Percentiles rank a stretch among this genome's conserved stretches.
Conservation (phyloP, 2,329 filamentous ascomycete genomes). For the Cladophialophora chaetospira region DNA sequence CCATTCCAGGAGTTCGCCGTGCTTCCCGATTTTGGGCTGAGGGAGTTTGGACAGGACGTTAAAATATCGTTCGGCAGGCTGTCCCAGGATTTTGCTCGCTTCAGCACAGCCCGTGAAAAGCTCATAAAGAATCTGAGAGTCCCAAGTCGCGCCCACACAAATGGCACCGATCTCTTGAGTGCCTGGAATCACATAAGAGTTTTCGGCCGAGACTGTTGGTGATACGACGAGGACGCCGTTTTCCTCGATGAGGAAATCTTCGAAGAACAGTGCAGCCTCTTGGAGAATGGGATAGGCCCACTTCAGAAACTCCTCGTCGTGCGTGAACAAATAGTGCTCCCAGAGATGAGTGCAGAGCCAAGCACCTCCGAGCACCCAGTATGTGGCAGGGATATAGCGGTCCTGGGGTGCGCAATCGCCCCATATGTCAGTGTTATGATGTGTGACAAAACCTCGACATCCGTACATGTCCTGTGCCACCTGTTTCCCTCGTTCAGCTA, state of each 20-base stretch:
- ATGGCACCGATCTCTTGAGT: constrained; percentile 3
- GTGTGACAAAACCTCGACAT: constrained; percentile 58
- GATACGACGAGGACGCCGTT: constrained; percentile 31
- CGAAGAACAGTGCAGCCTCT: constrained; percentile 38
- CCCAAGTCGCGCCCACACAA: constrained; percentile 47
- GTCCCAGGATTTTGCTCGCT: constrained; percentile 23
- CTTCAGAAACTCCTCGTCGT: constrained; percentile 30
- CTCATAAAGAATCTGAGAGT: constrained; percentile 48
- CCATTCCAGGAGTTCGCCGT: constrained; percentile 40
- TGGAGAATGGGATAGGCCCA: constrained; percentile 34
- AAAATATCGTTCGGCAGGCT: constrained; percentile 18
- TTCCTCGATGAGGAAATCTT: constrained; percentile 36
- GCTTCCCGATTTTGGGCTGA: constrained; percentile 6
- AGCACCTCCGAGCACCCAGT: constrained; percentile 48
- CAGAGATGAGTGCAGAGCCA: constrained; percentile 65
- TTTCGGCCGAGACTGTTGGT: constrained; percentile 38
- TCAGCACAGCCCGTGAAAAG: constrained; percentile 41
- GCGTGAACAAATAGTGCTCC: constrained; percentile 58
- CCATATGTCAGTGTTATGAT: constrained; percentile 62
- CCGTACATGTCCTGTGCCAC: constrained; percentile 58
- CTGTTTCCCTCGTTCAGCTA: constrained; percentile 4
- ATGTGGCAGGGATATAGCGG: constrained; percentile 45
- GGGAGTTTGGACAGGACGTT: constrained; percentile 1
- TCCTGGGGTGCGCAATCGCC: constrained; percentile 58
- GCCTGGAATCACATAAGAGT: constrained; percentile 34